Evolutionary conservation across 1,139 yeast species (phyloP).

Genomic region (Sugiyamaella paludigena): DNA sequence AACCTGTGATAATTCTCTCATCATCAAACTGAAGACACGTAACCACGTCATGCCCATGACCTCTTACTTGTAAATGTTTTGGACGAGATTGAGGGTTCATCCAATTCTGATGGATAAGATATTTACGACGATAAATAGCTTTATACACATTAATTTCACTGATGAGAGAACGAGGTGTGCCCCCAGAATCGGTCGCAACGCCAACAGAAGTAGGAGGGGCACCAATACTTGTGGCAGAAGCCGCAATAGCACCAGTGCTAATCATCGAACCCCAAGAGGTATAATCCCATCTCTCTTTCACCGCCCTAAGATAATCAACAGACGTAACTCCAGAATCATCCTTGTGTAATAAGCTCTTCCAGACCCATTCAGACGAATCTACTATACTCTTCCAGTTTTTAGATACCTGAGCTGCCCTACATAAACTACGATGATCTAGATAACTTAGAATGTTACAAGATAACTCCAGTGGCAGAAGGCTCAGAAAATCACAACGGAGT

Average conservation of each 20-base stretch:
- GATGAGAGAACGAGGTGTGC: not conserved
- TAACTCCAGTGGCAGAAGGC: conserved; percentile 75
- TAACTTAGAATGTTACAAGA: conserved; percentile 63
- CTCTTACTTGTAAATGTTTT: conserved; percentile 63
- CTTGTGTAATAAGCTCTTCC: conserved; percentile 38
- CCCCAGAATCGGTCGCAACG: not conserved
- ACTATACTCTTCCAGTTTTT: conserved; percentile 65
- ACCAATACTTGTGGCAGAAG: conserved; percentile 12
- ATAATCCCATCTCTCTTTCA: conserved; percentile 37
- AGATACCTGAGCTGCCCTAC: conserved; percentile 64
- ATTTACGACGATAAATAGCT: conserved; percentile 63
- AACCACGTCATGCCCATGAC: conserved; percentile 79
- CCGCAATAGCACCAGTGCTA: conserved; percentile 9
- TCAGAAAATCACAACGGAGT: conserved; percentile 69
- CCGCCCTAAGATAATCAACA: conserved; percentile 34
- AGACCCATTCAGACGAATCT: conserved; percentile 49
- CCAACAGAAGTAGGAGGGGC: conserved; percentile 10
- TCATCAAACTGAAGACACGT: conserved; percentile 94
- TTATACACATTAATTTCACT: conserved; percentile 42
- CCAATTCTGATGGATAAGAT: conserved; percentile 74
- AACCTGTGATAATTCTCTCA: conserved; percentile 87
- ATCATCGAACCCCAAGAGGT: conserved; percentile 33
- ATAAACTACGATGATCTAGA: conserved; percentile 63
- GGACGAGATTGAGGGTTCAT: conserved; percentile 73
- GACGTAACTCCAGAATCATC: conserved; percentile 32